Base-by-base conservation (phyloP, 805 yeast genomes). In the Diddensiella transvaalensis region DNA sequence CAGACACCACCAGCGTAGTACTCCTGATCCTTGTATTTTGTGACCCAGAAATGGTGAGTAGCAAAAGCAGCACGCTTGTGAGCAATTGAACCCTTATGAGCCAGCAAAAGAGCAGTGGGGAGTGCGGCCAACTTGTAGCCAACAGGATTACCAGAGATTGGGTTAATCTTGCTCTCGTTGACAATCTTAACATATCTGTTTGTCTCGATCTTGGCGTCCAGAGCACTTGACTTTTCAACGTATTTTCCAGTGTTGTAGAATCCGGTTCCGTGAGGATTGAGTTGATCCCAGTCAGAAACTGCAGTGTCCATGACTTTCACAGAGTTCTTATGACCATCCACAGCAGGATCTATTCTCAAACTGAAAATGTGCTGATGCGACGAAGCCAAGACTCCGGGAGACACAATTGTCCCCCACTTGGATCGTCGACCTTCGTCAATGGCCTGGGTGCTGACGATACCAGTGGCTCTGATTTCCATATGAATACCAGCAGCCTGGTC, bases 361-460 rank as follows among this genome's bases (percentile, higher is more conserved):
- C 86, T 79, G 59, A 85, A 72, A 63, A 85, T 75, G 70, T 85
- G 95, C 70, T 85, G 95, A 66, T 85, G 95, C 73, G 81, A 83
- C 24, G 91, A 83, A 45, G 95, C 95, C 77, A 83, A 77, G 48
- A 82, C 89, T 61, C 83, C 82, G 54, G 89, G 90, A 40, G 87
- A 88, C 50, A 85, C 83, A 54, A 76, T 74, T 32, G 89, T 85
- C 60, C 89, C 90, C 61, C 68, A 72, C 54, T 85, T 85, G 47
- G 83, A 85, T 44, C 70, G 74, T 52, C 75, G 76, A 61, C 76
- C 80, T 56, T 78, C 81, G 55, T 85, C 90, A 56, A 84, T 80
- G 59, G 89, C 88, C 84, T 82, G 84, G 50, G 95, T 85, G 30
- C 91, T 85, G 57, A 85, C 74, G 61, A 85, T 85, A 75, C 95